A percentile compares a stretch with the other conserved stretches of the same genome.
These are phyloP conservation scores for Citrus glauca DNA, from an alignment of 345 rosid genomes.

Conservation along the genomic window DNA sequence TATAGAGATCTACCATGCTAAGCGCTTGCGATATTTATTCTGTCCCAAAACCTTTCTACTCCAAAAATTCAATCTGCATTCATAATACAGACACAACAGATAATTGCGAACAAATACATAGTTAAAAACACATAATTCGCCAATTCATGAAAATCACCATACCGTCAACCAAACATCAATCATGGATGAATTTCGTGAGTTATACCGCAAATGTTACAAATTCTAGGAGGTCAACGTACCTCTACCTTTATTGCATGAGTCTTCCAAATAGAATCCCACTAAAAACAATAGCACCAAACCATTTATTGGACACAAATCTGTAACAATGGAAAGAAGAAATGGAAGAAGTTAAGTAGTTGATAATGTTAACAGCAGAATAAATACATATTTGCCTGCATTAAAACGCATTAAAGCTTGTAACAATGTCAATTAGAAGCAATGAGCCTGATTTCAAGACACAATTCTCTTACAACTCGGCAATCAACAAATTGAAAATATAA, in stretches of 20 bases:
- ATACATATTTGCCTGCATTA: background rate
- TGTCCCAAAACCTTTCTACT: background rate
- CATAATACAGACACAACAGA: too few relatives aligned
- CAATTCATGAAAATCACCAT: background rate
- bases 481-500: background rate
- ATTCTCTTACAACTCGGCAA: background rate
- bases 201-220: background rate
- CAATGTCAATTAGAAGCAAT: background rate
- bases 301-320: slow-evolving; percentile 91
- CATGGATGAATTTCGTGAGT: background rate
- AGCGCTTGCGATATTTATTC: background rate
- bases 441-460: background rate
- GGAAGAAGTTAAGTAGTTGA: background rate
- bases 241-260: slow-evolving; percentile 22
- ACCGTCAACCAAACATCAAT: background rate
- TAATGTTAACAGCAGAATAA: background rate
- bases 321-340: slow-evolving; percentile 8
- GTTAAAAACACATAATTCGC: background rate
- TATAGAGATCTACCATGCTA: background rate
- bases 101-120: background rate
- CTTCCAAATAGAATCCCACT: slow-evolving; percentile 77
- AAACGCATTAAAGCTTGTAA: background rate
- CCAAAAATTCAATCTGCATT: background rate
- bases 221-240: background rate
- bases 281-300: slow-evolving; percentile 82